Evolutionary conservation across 371 early-diverging fungal genomes (phyloP).

Genomic region (Mortierella sp.): DNA sequence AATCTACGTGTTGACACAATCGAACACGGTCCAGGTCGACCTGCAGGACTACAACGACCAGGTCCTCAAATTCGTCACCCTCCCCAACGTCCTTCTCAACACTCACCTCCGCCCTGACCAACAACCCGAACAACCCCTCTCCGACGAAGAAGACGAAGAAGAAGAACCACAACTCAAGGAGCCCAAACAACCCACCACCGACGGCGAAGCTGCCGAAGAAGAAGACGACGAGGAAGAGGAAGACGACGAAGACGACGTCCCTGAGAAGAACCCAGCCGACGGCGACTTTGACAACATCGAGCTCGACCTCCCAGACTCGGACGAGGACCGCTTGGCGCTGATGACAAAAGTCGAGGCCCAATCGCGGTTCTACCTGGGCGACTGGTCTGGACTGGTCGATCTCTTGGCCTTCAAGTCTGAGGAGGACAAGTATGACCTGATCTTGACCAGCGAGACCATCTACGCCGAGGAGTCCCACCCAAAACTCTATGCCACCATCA

Average conservation of each 20-base stretch:
- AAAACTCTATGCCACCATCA: slow-evolving; percentile 74
- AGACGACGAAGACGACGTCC: slow-evolving; percentile 61
- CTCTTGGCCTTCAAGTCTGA: slow-evolving; percentile 33
- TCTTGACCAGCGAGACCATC: slow-evolving; percentile 95
- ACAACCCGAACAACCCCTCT: slow-evolving; percentile 52
- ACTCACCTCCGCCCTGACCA: slow-evolving; percentile 63
- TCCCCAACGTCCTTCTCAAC: slow-evolving; percentile 92
- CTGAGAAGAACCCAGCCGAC: slow-evolving; percentile 63
- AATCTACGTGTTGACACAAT: slow-evolving; percentile 74
- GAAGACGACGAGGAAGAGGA: slow-evolving; percentile 69
- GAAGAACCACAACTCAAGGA: slow-evolving; percentile 31
- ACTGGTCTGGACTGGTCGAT: slow-evolving; percentile 72
- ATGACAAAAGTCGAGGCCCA: slow-evolving; percentile 59
- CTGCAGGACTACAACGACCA: slow-evolving; percentile 95
- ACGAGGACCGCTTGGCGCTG: slow-evolving; percentile 59
- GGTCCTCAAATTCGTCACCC: slow-evolving; percentile 87
- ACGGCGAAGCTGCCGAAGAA: slow-evolving; percentile 25
- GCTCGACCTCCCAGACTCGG: slow-evolving; percentile 40
- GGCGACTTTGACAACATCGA: slow-evolving; percentile 61
- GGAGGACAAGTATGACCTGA: slow-evolving; percentile 82
- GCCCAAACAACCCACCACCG: no score
- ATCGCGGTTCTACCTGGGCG: slow-evolving; percentile 76
- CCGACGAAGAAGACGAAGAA: slow-evolving; percentile 40
- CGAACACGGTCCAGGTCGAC: slow-evolving; percentile 73
- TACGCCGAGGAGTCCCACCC: slow-evolving; percentile 80